Evolutionary conservation across 179 eudicot species (phyloP).

Genomic region (Beta corolliflora): DNA sequence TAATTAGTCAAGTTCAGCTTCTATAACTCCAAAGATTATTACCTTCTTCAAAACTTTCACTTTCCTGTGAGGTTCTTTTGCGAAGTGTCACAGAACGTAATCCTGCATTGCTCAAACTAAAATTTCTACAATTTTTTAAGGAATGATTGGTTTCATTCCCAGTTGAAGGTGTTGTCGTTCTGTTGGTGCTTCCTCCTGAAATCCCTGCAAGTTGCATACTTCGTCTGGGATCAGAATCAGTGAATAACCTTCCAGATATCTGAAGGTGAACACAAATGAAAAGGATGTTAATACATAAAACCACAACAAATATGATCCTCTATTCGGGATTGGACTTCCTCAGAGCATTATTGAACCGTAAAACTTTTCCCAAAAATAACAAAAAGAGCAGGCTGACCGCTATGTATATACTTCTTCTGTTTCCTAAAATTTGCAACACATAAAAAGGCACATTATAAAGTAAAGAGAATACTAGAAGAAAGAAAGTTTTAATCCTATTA

Average conservation of each 20-base stretch:
- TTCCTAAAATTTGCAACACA: too few species aligned
- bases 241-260: conserved; percentile 92
- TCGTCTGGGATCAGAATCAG: conserved; percentile 93
- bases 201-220: conserved; percentile 90
- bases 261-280: conserved; percentile 35
- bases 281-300: neutral
- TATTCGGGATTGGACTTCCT: neutral
- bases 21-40: conserved; percentile 23
- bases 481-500: too few species aligned
- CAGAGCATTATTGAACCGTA: neutral
- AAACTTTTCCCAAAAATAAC: neutral
- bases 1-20: neutral
- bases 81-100: conserved; percentile 76
- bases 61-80: conserved; percentile 64
- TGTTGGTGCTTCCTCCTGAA: conserved; percentile 41
- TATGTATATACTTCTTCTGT: neutral
- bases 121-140: conserved; percentile 60
- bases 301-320: neutral
- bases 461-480: too few species aligned
- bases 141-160: conserved; percentile 85
- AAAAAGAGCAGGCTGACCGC: too few species aligned
- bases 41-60: conserved; percentile 89
- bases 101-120: conserved; percentile 63
- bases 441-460: too few species aligned
- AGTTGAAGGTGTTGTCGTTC: conserved; percentile 45